A percentile compares a stretch with the other conserved stretches of the same genome.
phyloP scores from a whole-genome alignment of 2,329 filamentous ascomycete genomes.

The Blastomyces parvus region DNA sequence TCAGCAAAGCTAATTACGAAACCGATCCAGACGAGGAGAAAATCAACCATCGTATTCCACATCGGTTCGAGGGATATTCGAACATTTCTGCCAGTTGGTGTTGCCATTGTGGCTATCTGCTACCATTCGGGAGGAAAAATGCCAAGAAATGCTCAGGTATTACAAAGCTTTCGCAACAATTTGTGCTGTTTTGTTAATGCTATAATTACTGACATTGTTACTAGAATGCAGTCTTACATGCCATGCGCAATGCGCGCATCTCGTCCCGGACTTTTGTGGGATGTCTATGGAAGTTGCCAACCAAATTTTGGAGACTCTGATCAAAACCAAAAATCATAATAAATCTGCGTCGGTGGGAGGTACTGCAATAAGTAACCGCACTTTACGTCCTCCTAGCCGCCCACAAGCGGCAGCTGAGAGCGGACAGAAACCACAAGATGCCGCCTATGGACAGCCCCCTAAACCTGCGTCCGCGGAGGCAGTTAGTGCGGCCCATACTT shows the following conservation, averaged over 20 bases:
- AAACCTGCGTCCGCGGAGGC: slow-evolving; percentile 33
- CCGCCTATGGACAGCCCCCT: slow-evolving; percentile 28
- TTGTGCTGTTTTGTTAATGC: background rate
- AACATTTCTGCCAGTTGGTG: slow-evolving; percentile 99
- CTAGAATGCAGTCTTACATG: slow-evolving; percentile 84
- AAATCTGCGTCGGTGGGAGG: slow-evolving; percentile 41
- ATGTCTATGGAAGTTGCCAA: slow-evolving; percentile 99
- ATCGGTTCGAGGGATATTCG: slow-evolving; percentile 92
- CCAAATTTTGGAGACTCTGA: slow-evolving; percentile 79
- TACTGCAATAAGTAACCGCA: slow-evolving; percentile 53
- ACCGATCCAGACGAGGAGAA: slow-evolving; percentile 98
- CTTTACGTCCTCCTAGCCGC: slow-evolving; percentile 48
- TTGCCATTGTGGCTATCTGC: slow-evolving; percentile 93
- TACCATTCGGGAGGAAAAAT: slow-evolving; percentile 92
- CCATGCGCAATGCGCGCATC: slow-evolving; percentile 82
- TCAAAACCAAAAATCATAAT: slow-evolving; percentile 65
- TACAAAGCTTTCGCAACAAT: slow-evolving; percentile 19
- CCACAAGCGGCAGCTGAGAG: slow-evolving; percentile 33
- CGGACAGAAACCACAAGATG: slow-evolving; percentile 29
- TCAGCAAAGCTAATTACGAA: slow-evolving; percentile 98
- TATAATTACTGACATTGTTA: slow-evolving; percentile 13
- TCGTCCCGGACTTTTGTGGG: slow-evolving; percentile 96
- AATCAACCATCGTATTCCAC: slow-evolving; percentile 97
- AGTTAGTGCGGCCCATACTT: slow-evolving; percentile 35
- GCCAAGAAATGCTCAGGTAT: slow-evolving; percentile 81